These are phyloP conservation scores for Piedraia hortae DNA, from an alignment of 2,329 filamentous ascomycete species.

Conservation along the genomic window DNA sequence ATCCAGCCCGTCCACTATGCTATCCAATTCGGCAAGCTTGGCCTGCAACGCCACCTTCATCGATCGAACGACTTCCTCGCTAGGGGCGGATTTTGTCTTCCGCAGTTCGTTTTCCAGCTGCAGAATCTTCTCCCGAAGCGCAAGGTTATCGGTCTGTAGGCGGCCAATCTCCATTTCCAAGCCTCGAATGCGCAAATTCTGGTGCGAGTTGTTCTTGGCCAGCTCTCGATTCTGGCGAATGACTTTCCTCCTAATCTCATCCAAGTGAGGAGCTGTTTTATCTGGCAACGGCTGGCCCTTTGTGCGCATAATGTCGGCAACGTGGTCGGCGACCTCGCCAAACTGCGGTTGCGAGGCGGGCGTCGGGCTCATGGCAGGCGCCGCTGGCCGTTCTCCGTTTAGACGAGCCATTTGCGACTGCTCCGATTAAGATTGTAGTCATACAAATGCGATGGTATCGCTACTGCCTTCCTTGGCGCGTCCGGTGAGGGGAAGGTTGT, in stretches of 20 bases:
- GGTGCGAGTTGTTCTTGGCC: slow-evolving; percentile 45
- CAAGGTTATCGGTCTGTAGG: slow-evolving; percentile 52
- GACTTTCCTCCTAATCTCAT: slow-evolving; percentile 47
- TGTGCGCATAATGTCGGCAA: slow-evolving; percentile 13
- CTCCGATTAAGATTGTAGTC: slow-evolving; percentile 1
- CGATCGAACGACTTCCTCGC: slow-evolving; percentile 35
- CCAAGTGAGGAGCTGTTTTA: slow-evolving; percentile 8
- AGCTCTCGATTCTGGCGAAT: slow-evolving; percentile 65
- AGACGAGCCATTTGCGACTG: slow-evolving; percentile 40
- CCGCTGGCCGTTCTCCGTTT: slow-evolving; percentile 22
- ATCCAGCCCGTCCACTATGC: slow-evolving; percentile 38
- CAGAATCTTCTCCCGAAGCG: slow-evolving; percentile 41
- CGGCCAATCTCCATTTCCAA: slow-evolving; percentile 50
- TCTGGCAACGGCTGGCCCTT: slow-evolving; percentile 6
- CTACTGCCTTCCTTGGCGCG: no score
- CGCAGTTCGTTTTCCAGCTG: slow-evolving; percentile 36
- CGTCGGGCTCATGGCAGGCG: slow-evolving; percentile 23
- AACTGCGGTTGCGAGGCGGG: no score
- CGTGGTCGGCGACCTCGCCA: background rate
- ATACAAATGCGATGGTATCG: no score
- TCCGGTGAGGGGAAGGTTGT: no score
- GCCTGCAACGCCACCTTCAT: slow-evolving; percentile 44
- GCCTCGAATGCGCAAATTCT: slow-evolving; percentile 48
- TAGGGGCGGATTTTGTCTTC: slow-evolving; percentile 29
- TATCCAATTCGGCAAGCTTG: slow-evolving; percentile 39